Conservation (phyloP, 371 early-diverging fungal genomes). For the Syncephalastrum sp. region DNA sequence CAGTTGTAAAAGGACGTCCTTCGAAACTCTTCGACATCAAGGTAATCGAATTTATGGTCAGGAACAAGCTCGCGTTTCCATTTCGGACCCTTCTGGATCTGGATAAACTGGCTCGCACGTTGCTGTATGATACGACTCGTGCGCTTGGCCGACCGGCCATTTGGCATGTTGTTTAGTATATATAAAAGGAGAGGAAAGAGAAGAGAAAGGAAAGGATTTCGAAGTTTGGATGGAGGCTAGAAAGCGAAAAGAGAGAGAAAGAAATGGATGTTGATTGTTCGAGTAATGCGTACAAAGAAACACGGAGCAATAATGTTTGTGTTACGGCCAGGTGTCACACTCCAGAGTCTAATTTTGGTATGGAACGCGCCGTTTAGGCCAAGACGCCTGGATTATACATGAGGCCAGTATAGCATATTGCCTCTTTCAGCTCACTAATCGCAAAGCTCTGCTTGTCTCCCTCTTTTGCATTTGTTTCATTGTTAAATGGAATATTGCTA, state of each 20-base stretch:
- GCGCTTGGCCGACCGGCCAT: constrained; percentile 9
- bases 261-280: not conserved
- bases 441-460: too few species aligned
- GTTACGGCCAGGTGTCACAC: too few species aligned
- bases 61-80: constrained; percentile 82
- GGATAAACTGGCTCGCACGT: constrained; percentile 9
- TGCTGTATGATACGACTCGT: constrained; percentile 14
- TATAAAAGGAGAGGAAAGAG: constrained; percentile 2
- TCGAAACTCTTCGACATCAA: constrained; percentile 80
- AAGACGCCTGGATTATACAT: too few species aligned
- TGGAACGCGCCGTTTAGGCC: too few species aligned
- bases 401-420: too few species aligned
- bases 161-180: constrained; percentile 10
- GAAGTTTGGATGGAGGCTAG: not conserved
- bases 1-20: constrained; percentile 25
- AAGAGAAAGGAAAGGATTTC: not conserved
- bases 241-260: constrained; percentile 8
- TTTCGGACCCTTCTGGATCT: constrained; percentile 40
- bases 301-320: constrained; percentile 2
- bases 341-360: too few species aligned
- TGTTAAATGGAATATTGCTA: too few species aligned
- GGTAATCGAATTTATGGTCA: constrained; percentile 89
- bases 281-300: not conserved
- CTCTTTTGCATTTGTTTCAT: too few species aligned
- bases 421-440: too few species aligned